phyloP scores from a whole-genome alignment of 1,139 yeast species.

The Taiozyma onychis region DNA sequence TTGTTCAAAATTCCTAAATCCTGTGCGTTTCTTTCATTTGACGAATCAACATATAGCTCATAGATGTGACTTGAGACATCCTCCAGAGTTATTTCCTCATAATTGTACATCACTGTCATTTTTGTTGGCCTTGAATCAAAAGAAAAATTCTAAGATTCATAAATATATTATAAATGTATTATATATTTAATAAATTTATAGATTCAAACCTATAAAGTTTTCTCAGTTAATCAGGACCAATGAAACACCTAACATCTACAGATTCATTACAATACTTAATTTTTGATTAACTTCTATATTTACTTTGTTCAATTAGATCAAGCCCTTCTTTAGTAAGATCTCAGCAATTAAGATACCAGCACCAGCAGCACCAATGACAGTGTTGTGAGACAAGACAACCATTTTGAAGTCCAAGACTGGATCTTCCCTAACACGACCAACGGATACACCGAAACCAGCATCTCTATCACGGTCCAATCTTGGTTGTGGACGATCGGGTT shows the following conservation, averaged over 20 bases:
- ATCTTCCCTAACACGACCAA: constrained; percentile 92
- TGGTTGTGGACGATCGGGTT: constrained; percentile 95
- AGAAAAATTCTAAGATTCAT: too few species aligned
- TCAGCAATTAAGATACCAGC: constrained; percentile 98
- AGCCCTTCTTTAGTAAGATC: constrained; percentile 67
- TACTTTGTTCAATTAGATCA: constrained; percentile 32
- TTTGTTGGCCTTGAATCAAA: too few species aligned
- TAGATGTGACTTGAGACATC: constrained; percentile 42
- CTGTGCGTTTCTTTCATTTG: constrained; percentile 22
- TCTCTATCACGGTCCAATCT: constrained; percentile 96
- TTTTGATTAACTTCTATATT: too few species aligned
- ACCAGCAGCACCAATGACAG: constrained; percentile 98
- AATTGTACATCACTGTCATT: neutral
- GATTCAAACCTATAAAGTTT: neutral
- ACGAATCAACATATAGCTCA: constrained; percentile 39
- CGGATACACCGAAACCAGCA: constrained; percentile 89
- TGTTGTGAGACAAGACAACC: constrained; percentile 94
- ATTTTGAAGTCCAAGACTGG: constrained; percentile 91
- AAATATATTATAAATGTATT: too few species aligned
- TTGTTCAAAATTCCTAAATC: constrained; percentile 45
- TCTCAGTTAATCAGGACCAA: neutral
- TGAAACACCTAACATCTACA: too few species aligned
- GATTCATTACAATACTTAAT: too few species aligned
- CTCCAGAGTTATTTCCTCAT: constrained; percentile 23
- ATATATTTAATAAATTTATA: too few species aligned